These are phyloP conservation scores for Cryphonectria radicalis DNA, from an alignment of 2,329 filamentous ascomycete species.

Conservation along the genomic window DNA sequence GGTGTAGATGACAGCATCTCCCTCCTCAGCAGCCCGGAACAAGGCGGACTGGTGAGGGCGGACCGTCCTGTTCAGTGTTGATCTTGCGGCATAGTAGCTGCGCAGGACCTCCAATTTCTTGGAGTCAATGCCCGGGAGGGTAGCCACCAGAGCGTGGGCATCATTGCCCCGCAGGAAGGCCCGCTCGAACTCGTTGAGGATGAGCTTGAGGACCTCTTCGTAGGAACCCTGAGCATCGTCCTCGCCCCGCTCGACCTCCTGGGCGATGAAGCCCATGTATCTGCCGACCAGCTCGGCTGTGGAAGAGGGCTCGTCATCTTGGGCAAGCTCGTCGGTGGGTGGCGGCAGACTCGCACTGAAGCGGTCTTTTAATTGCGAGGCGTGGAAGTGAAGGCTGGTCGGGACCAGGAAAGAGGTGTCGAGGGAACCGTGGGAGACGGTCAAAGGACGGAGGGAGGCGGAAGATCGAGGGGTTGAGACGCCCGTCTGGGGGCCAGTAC, in stretches of 20 bases:
- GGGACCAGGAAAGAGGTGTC: constrained; percentile 96
- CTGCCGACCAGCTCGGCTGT: constrained; percentile 88
- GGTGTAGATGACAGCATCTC: constrained; percentile 83
- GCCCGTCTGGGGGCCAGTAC: constrained; percentile 87
- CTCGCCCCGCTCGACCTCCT: constrained; percentile 89
- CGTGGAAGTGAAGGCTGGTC: constrained; percentile 94
- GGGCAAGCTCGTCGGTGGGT: constrained; percentile 94
- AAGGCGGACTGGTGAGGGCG: constrained; percentile 93
- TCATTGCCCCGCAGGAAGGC: constrained; percentile 95
- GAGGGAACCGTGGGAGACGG: constrained; percentile 89
- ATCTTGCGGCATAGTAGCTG: constrained; percentile 89
- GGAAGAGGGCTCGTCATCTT: constrained; percentile 98
- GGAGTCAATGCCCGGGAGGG: constrained; percentile 83
- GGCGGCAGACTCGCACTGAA: constrained; percentile 85
- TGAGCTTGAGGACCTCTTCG: constrained; percentile 88
- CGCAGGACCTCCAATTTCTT: constrained; percentile 92
- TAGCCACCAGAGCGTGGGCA: constrained; percentile 85
- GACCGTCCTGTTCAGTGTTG: constrained; percentile 82
- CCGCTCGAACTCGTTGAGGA: constrained; percentile 95
- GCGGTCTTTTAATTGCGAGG: constrained; percentile 88
- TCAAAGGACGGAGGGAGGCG: constrained; percentile 88
- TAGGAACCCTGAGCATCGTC: constrained; percentile 88
- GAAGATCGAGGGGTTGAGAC: constrained; percentile 95
- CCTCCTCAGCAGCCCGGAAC: constrained; percentile 83
- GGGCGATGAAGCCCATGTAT: constrained; percentile 88